Evolutionary conservation across 768 basidiomycete genomes (phyloP).

Genomic region (Phlebiopsis gigantea): DNA sequence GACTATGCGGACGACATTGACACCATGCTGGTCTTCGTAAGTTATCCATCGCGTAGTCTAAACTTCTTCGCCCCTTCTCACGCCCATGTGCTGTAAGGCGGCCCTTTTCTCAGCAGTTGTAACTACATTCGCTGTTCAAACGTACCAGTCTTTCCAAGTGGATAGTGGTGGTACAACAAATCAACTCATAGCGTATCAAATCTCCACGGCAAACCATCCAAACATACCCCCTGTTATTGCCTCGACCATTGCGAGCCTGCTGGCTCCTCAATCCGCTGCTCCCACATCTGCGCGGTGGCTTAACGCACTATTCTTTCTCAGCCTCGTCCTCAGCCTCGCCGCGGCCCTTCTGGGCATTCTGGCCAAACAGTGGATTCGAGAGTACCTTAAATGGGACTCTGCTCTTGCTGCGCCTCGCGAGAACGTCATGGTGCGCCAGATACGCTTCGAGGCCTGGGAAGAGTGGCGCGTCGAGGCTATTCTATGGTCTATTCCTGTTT

Average conservation of each 20-base stretch:
- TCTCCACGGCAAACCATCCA: slow-evolving; percentile 9
- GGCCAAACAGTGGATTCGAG: slow-evolving; percentile 9
- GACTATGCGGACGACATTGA: slow-evolving; percentile 7
- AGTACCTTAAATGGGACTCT: slow-evolving; percentile 11
- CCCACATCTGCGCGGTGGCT: not conserved
- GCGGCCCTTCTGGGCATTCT: slow-evolving; percentile 4
- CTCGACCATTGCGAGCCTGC: not conserved
- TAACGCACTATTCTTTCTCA: slow-evolving; percentile 9
- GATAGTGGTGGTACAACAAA: not conserved
- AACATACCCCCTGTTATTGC: not conserved
- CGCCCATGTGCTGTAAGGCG: too few relatives aligned
- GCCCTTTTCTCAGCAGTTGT: not conserved
- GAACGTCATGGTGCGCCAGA: slow-evolving; percentile 20
- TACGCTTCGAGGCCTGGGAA: slow-evolving; percentile 18
- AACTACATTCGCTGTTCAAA: not conserved
- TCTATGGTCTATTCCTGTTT: slow-evolving; percentile 15
- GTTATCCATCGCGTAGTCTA: too few relatives aligned
- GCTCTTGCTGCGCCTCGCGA: slow-evolving; percentile 17
- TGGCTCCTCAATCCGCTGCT: not conserved
- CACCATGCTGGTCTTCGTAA: slow-evolving; percentile 5
- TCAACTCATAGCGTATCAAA: slow-evolving; percentile 5
- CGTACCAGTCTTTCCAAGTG: not conserved
- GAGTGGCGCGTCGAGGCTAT: slow-evolving; percentile 17
- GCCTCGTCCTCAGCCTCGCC: slow-evolving; percentile 8
- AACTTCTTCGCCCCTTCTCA: too few relatives aligned